Evolutionary conservation across 768 basidiomycete species (phyloP), one percentile per base, ranked within the genome.

Genomic region (Leccinum longicurvipes): DNA sequence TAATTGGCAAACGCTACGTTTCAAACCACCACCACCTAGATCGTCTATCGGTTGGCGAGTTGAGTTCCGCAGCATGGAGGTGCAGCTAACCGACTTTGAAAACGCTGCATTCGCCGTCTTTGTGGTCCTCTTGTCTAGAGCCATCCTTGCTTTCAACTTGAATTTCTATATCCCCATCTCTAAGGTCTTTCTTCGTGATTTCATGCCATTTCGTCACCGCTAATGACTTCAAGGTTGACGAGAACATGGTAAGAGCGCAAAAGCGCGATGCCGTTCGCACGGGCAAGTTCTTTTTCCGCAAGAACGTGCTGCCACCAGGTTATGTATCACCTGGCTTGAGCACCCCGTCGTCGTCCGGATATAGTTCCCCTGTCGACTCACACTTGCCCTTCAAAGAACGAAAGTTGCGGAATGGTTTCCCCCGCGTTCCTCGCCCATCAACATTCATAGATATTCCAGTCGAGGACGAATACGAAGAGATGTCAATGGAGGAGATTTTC

Each of bases 51-150:
- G 96, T 29, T 99, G 97, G 97, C 81, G 97, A 39, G 96, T 98
- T 5, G 97, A 99, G 70, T 99, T 99, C 74, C 81, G 97, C 55
- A 93, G 91, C 69, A 98, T 98, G 97, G 97, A 99, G 71, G 94
- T 98, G 3, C 97, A 98, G 67, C 83, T 98, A 68, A 98, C 97
- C 9, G 97, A 99, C 74, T 99, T 94, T 65, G 97, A 98, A 76
- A 99, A 99, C 68, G 97, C 97, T 1, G 94, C 97, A 6, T 98
- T 93, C 70, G 85, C 93, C 31, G 83, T 98, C 44, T 98, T 99
- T 73, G 82, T 96, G 50, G 95, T 98, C 14, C 83, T 99, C 27
- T 79, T 99, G 8, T 96, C 97, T 4, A 82, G 97, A 39, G 95
- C 94, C 2, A 97, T 99, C 60, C 79, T 99, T 54, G 85, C 80